Percentiles rank a stretch among this genome's conserved stretches.
Conservation (phyloP, 2,329 filamentous ascomycete species). For the Gyromitra esculenta region DNA sequence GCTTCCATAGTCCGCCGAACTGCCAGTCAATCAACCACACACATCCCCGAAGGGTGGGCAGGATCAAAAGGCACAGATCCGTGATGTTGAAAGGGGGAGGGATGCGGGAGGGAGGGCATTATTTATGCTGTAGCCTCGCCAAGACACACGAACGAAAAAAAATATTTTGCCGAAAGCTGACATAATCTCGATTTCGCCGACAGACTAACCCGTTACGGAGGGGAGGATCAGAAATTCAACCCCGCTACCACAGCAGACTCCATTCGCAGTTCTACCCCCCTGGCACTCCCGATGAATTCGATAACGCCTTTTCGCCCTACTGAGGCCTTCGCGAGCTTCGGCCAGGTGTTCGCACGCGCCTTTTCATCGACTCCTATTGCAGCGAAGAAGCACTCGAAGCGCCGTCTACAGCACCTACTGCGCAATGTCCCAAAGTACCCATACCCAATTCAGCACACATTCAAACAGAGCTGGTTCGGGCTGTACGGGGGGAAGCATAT, state of each 20-base stretch:
- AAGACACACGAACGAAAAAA: slow-evolving; percentile 13
- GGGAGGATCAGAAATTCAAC: slow-evolving; percentile 5
- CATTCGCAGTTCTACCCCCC: neutral
- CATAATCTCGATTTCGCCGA: slow-evolving; percentile 34
- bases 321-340: neutral
- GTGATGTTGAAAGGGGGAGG: slow-evolving; percentile 23
- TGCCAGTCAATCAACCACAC: slow-evolving; percentile 43
- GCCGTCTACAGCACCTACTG: slow-evolving; percentile 58
- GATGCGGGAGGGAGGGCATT: neutral
- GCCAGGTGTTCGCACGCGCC: slow-evolving; percentile 56
- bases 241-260: slow-evolving; percentile 9
- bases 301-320: slow-evolving; percentile 4
- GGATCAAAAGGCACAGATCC: slow-evolving; percentile 47
- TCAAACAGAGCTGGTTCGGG: slow-evolving; percentile 82
- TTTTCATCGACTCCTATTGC: slow-evolving; percentile 58
- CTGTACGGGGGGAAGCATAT: slow-evolving; percentile 77
- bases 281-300: slow-evolving; percentile 10
- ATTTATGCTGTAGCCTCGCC: slow-evolving; percentile 34
- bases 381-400: slow-evolving; percentile 60
- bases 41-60: slow-evolving; percentile 30
- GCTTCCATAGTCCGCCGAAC: slow-evolving; percentile 53
- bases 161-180: neutral
- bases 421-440: slow-evolving; percentile 71
- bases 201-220: slow-evolving; percentile 16
- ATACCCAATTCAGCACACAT: slow-evolving; percentile 74